Percentiles rank a stretch among this genome's conserved stretches.
Evolutionary conservation across 1,284 basidiomycete genomes (phyloP).

Genomic region (Melampsora americana): DNA sequence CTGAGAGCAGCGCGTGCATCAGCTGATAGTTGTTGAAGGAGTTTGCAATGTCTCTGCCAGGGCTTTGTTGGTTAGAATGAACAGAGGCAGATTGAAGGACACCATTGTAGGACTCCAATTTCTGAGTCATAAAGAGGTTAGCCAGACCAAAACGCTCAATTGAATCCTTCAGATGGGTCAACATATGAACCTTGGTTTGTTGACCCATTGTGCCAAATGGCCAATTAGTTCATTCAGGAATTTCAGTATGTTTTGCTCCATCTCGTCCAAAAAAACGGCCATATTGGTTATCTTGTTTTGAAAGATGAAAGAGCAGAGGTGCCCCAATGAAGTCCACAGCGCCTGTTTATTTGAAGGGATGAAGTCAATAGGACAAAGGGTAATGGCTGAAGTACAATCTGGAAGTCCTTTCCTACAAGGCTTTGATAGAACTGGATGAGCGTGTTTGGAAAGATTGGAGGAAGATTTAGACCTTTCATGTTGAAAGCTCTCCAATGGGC

Average conservation of each 20-base stretch:
- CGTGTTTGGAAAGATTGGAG: conserved; percentile 9
- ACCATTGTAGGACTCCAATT: conserved; percentile 8
- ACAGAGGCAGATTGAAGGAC: not conserved
- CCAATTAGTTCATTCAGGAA: not conserved
- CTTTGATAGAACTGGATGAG: conserved; percentile 53
- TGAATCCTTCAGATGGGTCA: conserved; percentile 47
- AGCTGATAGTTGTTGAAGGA: not conserved
- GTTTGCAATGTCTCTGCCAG: not conserved
- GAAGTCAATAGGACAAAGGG: conserved; percentile 55
- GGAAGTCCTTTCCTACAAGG: conserved; percentile 55
- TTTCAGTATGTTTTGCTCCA: not conserved
- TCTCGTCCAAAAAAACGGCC: conserved; percentile 51
- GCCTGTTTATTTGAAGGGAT: conserved; percentile 46
- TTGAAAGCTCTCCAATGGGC: too few relatives aligned
- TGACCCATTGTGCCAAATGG: conserved; percentile 51
- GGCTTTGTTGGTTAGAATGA: not conserved
- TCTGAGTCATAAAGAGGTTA: not conserved
- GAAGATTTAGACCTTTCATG: too few relatives aligned
- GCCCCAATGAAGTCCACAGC: conserved; percentile 39
- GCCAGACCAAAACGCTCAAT: conserved; percentile 24
- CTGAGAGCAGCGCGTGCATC: not conserved
- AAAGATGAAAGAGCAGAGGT: conserved; percentile 55
- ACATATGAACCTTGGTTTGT: conserved; percentile 4
- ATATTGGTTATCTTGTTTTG: conserved; percentile 55
- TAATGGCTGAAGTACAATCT: conserved; percentile 54